These are phyloP conservation scores for Trypanosoma avium DNA, from an alignment of 208 protist genomes.

Conservation along the genomic window DNA sequence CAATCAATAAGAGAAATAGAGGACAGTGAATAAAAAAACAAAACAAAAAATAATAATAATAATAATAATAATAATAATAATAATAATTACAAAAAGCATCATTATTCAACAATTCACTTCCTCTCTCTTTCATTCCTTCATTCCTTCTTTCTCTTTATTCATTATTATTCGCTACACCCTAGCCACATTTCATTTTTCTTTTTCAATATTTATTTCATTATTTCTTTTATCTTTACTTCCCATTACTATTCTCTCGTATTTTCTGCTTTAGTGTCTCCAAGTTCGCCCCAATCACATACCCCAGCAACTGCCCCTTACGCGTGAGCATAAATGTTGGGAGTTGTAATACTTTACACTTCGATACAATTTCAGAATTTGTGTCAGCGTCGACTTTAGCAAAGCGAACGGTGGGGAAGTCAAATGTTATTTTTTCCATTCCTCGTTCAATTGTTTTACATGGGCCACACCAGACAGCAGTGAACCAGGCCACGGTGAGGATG, in stretches of 20 bases:
- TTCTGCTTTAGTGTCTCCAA: conserved; percentile 58
- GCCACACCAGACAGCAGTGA: conserved; percentile 80
- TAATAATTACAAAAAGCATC: background rate
- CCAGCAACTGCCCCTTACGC: conserved; percentile 45
- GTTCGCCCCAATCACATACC: conserved; percentile 81
- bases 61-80: conserved; percentile 18
- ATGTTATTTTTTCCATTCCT: conserved; percentile 74
- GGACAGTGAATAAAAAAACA: background rate
- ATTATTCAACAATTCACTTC: background rate
- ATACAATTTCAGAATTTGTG: conserved; percentile 80
- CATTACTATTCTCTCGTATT: conserved; percentile 45
- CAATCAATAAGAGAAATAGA: too few species aligned
- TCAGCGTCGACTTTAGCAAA: conserved; percentile 81
- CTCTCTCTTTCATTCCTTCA: background rate
- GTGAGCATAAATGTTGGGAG: conserved; percentile 84
- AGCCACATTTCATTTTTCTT: background rate
- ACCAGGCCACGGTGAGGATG: conserved; percentile 66
- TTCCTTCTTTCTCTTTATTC: background rate
- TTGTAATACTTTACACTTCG: conserved; percentile 69
- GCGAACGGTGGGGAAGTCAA: conserved; percentile 64
- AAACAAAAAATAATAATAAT: background rate
- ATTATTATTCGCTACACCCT: background rate
- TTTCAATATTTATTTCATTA: background rate
- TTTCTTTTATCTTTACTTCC: conserved; percentile 7
- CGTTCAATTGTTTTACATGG: conserved; percentile 79